A percentile compares a stretch with the other conserved stretches of the same genome.
These are phyloP conservation scores for Arthromyces matolae DNA, from an alignment of 768 basidiomycete genomes.

Conservation along the genomic window DNA sequence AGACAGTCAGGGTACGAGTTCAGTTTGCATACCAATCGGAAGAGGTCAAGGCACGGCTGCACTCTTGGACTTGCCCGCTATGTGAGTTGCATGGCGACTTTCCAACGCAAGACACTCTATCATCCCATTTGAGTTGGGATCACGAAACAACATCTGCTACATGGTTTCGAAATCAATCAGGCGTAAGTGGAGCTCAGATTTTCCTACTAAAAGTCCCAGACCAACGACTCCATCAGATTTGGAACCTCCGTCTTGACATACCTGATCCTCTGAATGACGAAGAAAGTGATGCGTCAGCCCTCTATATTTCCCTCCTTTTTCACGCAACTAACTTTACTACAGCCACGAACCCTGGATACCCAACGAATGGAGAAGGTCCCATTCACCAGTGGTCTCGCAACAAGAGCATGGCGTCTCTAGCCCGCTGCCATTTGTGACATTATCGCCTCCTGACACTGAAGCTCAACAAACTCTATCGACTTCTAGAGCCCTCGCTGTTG, in stretches of 20 bases:
- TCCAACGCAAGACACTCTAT: constrained; percentile 37
- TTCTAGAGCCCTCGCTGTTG: not conserved
- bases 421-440: constrained; percentile 12
- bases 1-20: constrained; percentile 10
- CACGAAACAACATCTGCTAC: constrained; percentile 36
- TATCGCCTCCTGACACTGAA: constrained; percentile 7
- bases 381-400: not conserved
- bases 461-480: not conserved
- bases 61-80: constrained; percentile 49
- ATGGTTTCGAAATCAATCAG: constrained; percentile 31
- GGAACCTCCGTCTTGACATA: constrained; percentile 7
- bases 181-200: constrained; percentile 12
- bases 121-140: constrained; percentile 46
- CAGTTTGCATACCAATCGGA: constrained; percentile 18
- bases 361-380: not conserved
- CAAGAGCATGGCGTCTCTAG: constrained; percentile 1
- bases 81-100: constrained; percentile 46
- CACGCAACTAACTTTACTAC: not conserved
- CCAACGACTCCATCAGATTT: constrained; percentile 3
- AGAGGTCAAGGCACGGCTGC: constrained; percentile 26
- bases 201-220: too few species aligned
- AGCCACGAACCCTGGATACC: not conserved
- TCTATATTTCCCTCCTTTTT: not conserved
- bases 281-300: not conserved
- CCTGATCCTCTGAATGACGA: not conserved